Percentiles rank a stretch among this genome's conserved stretches.
Evolutionary conservation across 2,329 filamentous ascomycete genomes (phyloP).

Genomic region (Claviceps monticola): DNA sequence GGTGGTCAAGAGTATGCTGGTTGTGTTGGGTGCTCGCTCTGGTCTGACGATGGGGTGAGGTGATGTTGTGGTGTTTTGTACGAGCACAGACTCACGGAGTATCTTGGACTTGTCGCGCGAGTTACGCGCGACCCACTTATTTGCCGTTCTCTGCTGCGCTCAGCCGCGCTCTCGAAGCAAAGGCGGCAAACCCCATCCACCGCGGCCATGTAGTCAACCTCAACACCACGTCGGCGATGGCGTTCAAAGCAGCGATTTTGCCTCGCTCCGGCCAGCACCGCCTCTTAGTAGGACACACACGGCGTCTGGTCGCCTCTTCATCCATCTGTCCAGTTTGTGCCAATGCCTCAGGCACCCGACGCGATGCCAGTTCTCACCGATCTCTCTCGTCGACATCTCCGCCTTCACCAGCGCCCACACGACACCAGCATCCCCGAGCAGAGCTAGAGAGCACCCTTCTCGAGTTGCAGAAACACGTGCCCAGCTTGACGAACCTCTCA

Average conservation of each 20-base stretch:
- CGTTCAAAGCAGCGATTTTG: slow-evolving; percentile 17
- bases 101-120: too few relatives aligned
- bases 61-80: too few relatives aligned
- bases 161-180: too few relatives aligned
- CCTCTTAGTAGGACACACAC: slow-evolving; percentile 11
- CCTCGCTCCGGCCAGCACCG: slow-evolving; percentile 15
- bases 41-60: too few relatives aligned
- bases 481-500: slow-evolving; percentile 52
- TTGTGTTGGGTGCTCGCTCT: too few relatives aligned
- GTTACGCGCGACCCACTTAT: too few relatives aligned
- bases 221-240: slow-evolving; percentile 13
- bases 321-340: slow-evolving; percentile 21
- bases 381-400: slow-evolving; percentile 15
- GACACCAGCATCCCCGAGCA: slow-evolving; percentile 21
- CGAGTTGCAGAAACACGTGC: slow-evolving; percentile 46
- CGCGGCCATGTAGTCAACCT: neutral
- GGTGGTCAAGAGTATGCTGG: neutral
- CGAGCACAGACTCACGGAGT: too few relatives aligned
- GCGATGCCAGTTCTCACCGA: slow-evolving; percentile 12
- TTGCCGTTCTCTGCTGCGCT: too few relatives aligned
- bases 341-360: slow-evolving; percentile 8
- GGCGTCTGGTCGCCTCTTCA: slow-evolving; percentile 7
- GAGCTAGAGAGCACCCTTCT: slow-evolving; percentile 47
- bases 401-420: neutral
- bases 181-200: too few relatives aligned